A percentile compares a stretch with the other conserved stretches of the same genome.
These are phyloP conservation scores for Psidium guajava DNA, from an alignment of 345 rosid species.

Conservation along the genomic window DNA sequence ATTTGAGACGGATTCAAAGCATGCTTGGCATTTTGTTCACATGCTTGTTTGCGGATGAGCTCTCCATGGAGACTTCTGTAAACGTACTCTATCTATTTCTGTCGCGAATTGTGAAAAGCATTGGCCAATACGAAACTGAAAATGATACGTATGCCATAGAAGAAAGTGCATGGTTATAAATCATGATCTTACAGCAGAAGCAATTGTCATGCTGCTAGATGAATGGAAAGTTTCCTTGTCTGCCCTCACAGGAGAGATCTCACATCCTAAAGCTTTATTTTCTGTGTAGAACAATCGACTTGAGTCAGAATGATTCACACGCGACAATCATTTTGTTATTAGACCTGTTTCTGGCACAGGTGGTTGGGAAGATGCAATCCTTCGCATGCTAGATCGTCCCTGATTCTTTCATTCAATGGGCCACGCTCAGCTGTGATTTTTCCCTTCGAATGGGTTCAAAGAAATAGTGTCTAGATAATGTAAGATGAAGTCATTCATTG, in stretches of 20 bases:
- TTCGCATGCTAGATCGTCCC: not conserved
- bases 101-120: not conserved
- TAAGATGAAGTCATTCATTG: not conserved
- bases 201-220: not conserved
- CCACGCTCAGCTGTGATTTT: not conserved
- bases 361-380: not conserved
- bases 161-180: not conserved
- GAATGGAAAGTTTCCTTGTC: not conserved
- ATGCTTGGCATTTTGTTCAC: not conserved
- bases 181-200: not conserved
- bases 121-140: not conserved
- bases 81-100: not conserved
- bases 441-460: not conserved
- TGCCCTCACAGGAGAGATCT: not conserved
- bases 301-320: not conserved
- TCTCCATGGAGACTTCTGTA: not conserved
- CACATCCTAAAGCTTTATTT: not conserved
- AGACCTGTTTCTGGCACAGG: not conserved
- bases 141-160: not conserved
- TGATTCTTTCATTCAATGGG: not conserved
- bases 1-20: not conserved
- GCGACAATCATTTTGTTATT: not conserved
- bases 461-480: not conserved
- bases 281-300: not conserved
- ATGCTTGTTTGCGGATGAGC: not conserved